Evolutionary conservation across 2,329 filamentous ascomycete species (phyloP), one percentile per base, ranked within the genome.

Genomic region (Venturia oleaginea): DNA sequence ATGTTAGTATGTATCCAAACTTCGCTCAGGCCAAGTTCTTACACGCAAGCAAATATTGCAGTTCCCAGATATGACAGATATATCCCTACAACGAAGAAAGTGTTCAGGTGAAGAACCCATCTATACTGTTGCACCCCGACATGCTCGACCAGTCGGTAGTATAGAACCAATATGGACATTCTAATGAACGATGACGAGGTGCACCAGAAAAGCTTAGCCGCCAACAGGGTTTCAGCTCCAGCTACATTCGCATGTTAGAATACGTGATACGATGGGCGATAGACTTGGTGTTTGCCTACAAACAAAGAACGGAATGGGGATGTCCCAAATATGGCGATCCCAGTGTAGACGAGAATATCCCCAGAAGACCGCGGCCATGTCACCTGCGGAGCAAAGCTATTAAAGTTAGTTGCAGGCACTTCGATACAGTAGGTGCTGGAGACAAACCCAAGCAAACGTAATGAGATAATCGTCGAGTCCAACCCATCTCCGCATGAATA

Each of bases 1-100:
- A 80, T 77, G 51, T 79, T 69, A 61, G 78, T 40, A 67, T 78
- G 80, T 24, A 3, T 77, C 76, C 74, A 80, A 76, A 24, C 75
- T 71, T 6, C 79, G 73, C 15, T 13, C 2, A 15, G 1, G 22
- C 4, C 11, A 70, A 68, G 67, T 73, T 67, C n/a, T 79, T 51
- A 51, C 46, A 72, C 22, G 80, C 70, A 5, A 78, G 78, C 8
- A 24, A 80, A 75, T 0, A 78, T 78, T 0, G 78, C 71, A 1
- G 77, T 27, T 0, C 78, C 78, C 27, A 76, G 75, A 0, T 75
- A 65, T 19, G 79, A 68, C 62, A 80, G 77, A 11, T 77, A 74
- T 34, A 78, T 27, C 46, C 67, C 70, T 6, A 78, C 46, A 1
- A 74, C 73, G 66, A 76, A 78, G 15, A 66, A 68, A 27, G 78